phyloP scores from a whole-genome alignment of 1,139 yeast genomes.

The Candida anutae region DNA sequence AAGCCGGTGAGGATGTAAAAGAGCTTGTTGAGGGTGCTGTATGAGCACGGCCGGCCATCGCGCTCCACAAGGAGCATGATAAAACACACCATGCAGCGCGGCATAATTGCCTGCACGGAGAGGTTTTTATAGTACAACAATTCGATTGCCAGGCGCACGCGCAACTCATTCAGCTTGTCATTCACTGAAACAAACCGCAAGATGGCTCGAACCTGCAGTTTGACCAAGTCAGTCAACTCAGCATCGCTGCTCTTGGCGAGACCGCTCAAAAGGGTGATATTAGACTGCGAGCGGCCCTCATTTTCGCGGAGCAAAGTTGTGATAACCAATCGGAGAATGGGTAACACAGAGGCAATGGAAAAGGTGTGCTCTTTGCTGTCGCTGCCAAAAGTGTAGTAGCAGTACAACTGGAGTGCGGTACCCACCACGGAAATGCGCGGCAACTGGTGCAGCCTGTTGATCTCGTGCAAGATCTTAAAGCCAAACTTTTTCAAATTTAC shows the following conservation, averaged over 20 bases:
- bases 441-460: slow-evolving; percentile 27
- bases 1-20: slow-evolving; percentile 32
- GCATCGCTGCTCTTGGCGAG: slow-evolving; percentile 8
- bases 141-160: slow-evolving; percentile 31
- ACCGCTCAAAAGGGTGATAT: slow-evolving; percentile 12
- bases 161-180: slow-evolving; percentile 18
- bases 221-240: slow-evolving; percentile 15
- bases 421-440: slow-evolving; percentile 37
- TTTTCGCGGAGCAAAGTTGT: slow-evolving; percentile 17
- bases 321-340: slow-evolving; percentile 19
- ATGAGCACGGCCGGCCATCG: slow-evolving; percentile 10
- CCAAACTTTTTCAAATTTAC: slow-evolving; percentile 37
- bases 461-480: slow-evolving; percentile 32
- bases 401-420: slow-evolving; percentile 26
- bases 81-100: slow-evolving; percentile 28
- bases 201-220: slow-evolving; percentile 24
- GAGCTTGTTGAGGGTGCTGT: slow-evolving; percentile 18
- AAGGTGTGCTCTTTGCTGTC: slow-evolving; percentile 4
- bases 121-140: slow-evolving; percentile 39
- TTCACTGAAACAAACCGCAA: slow-evolving; percentile 29
- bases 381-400: slow-evolving; percentile 11
- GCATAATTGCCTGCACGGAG: slow-evolving; percentile 33
- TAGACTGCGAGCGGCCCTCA: slow-evolving; percentile 14
- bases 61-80: slow-evolving; percentile 15
- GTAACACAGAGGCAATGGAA: slow-evolving; percentile 20